Evolutionary conservation across 495 filamentous ascomycete species (phyloP).

Genomic region (Trichoderma virens): DNA sequence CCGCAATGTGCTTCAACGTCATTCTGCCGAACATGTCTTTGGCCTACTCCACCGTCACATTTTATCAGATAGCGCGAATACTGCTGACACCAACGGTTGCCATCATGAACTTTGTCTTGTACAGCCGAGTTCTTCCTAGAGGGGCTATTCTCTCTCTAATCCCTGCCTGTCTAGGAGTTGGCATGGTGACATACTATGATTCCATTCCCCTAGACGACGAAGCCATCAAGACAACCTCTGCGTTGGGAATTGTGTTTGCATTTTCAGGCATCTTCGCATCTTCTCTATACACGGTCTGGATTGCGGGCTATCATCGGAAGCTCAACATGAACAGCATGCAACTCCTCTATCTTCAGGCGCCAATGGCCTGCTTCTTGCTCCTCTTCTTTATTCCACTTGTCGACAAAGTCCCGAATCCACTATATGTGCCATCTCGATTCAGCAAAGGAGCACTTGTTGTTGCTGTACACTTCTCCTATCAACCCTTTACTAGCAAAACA

Average conservation of each 20-base stretch:
- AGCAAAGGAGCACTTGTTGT: not conserved
- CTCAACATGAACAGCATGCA: constrained; percentile 63
- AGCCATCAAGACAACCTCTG: constrained; percentile 43
- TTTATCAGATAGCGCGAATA: constrained; percentile 67
- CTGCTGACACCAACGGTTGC: constrained; percentile 64
- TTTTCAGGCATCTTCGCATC: constrained; percentile 56
- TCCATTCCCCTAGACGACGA: constrained; percentile 42
- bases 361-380: constrained; percentile 53
- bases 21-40: constrained; percentile 69
- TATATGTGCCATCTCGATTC: not conserved
- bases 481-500: not conserved
- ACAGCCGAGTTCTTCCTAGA: constrained; percentile 49
- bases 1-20: constrained; percentile 64
- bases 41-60: constrained; percentile 63
- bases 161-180: constrained; percentile 61
- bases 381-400: constrained; percentile 58
- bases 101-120: constrained; percentile 58
- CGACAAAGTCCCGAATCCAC: constrained; percentile 47
- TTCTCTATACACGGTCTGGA: constrained; percentile 63
- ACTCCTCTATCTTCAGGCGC: constrained; percentile 64
- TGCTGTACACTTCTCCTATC: not conserved
- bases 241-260: constrained; percentile 55
- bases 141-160: constrained; percentile 48
- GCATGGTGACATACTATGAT: constrained; percentile 65
- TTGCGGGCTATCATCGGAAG: constrained; percentile 58